A percentile compares a stretch with the other conserved stretches of the same genome.
phyloP scores from a whole-genome alignment of 345 rosid genomes.

The Salix brachista region DNA sequence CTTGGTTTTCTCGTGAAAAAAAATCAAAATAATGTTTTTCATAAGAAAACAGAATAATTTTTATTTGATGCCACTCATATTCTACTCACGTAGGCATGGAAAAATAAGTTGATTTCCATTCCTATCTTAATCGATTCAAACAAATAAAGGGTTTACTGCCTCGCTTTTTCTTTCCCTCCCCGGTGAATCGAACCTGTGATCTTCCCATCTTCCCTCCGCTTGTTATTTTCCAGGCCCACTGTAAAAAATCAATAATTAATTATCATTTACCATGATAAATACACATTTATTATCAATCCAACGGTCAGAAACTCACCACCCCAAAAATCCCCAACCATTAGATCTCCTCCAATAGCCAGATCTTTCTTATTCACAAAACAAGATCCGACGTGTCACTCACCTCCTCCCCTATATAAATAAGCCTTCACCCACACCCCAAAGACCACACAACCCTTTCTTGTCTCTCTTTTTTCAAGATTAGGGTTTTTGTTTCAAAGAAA shows the following conservation, averaged over 20 bases:
- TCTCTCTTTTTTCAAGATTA: neutral
- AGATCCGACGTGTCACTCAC: slow-evolving; percentile 21
- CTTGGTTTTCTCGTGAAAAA: too few relatives aligned
- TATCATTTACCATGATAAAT: neutral
- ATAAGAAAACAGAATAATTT: too few relatives aligned
- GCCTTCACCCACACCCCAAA: neutral
- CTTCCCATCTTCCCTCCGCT: neutral
- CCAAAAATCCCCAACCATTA: slow-evolving; percentile 16
- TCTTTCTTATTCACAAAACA: neutral
- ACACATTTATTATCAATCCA: neutral
- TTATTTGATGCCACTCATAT: too few relatives aligned
- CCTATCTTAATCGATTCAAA: too few relatives aligned
- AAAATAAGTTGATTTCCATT: too few relatives aligned
- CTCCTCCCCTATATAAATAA: slow-evolving; percentile 7
- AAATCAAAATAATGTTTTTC: too few relatives aligned
- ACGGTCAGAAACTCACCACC: neutral
- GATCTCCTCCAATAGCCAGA: slow-evolving; percentile 6
- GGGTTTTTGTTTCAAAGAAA: neutral
- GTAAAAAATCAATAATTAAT: neutral
- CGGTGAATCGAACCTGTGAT: too few relatives aligned
- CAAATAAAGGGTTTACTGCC: too few relatives aligned
- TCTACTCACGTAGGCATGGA: too few relatives aligned
- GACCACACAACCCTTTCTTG: neutral
- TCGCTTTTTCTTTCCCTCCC: too few relatives aligned
- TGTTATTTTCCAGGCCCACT: neutral